Evolutionary conservation across 2,329 filamentous ascomycete species (phyloP).

Genomic region (Cladosporium halotolerans): DNA sequence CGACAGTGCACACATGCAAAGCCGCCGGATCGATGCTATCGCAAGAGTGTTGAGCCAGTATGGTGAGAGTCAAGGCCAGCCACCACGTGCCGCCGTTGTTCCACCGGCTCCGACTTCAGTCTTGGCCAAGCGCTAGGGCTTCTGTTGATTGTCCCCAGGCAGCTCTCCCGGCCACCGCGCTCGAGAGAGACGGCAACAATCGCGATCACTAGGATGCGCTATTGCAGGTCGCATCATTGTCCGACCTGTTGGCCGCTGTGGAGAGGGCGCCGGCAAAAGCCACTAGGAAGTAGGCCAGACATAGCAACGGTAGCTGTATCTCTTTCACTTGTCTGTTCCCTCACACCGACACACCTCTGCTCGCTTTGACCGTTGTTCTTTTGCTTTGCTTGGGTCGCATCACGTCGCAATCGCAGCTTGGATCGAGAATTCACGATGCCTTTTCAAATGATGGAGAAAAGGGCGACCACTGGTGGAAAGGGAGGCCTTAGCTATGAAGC

Average conservation of each 20-base stretch:
- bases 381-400: no score
- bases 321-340: neutral
- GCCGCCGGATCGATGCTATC: neutral
- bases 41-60: neutral
- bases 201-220: slow-evolving; percentile 4
- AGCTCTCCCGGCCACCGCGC: slow-evolving; percentile 5
- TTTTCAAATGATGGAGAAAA: neutral
- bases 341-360: neutral
- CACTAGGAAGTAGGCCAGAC: slow-evolving; percentile 5
- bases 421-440: no score
- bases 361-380: no score
- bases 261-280: slow-evolving; percentile 3
- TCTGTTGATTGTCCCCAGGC: slow-evolving; percentile 1
- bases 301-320: slow-evolving; percentile 2
- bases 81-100: slow-evolving; percentile 9
- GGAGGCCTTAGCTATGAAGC: slow-evolving; percentile 10
- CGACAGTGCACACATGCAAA: neutral
- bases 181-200: slow-evolving; percentile 9
- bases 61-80: neutral
- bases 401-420: no score
- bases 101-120: slow-evolving; percentile 5
- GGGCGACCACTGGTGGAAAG: neutral
- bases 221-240: slow-evolving; percentile 3
- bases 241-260: slow-evolving; percentile 4
- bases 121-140: slow-evolving; percentile 6